Evolutionary conservation across 805 yeast species (phyloP).

Genomic region (Wickerhamomyces subpelliculosus): DNA sequence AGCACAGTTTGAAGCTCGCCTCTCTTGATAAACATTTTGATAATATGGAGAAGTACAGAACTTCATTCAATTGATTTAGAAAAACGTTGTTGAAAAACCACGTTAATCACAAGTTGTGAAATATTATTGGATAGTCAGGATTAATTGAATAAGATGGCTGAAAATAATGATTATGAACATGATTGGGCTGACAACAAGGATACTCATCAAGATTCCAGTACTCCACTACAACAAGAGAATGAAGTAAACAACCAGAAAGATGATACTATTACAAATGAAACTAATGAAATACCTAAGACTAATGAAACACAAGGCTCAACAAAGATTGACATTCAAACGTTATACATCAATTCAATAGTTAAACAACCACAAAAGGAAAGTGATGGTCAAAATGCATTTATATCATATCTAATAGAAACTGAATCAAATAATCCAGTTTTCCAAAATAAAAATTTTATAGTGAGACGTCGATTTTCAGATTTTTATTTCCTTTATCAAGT

Average conservation of each 20-base stretch:
- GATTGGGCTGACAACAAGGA: too few relatives aligned
- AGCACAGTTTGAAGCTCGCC: too few relatives aligned
- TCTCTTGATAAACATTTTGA: too few relatives aligned
- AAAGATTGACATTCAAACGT: slow-evolving; percentile 3
- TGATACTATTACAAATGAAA: background rate
- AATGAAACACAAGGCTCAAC: background rate
- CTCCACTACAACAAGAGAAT: background rate
- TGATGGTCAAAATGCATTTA: slow-evolving; percentile 72
- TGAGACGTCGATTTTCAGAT: slow-evolving; percentile 82
- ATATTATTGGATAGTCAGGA: too few relatives aligned
- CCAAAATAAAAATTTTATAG: slow-evolving; percentile 34
- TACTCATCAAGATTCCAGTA: too few relatives aligned
- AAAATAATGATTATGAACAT: too few relatives aligned
- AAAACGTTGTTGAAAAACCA: too few relatives aligned
- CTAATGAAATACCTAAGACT: too few relatives aligned
- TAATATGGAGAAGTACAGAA: too few relatives aligned
- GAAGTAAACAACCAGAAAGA: background rate
- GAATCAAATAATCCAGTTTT: slow-evolving; percentile 57
- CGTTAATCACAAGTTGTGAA: too few relatives aligned
- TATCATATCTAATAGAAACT: slow-evolving; percentile 64
- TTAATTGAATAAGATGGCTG: too few relatives aligned
- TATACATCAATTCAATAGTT: slow-evolving; percentile 36
- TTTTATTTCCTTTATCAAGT: slow-evolving; percentile 73
- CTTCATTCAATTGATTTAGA: too few relatives aligned
- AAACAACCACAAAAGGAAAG: slow-evolving; percentile 60